Percentiles rank a stretch among this genome's conserved stretches.
Evolutionary conservation across 2,329 filamentous ascomycete species (phyloP).

Genomic region (Penicillium sp.): DNA sequence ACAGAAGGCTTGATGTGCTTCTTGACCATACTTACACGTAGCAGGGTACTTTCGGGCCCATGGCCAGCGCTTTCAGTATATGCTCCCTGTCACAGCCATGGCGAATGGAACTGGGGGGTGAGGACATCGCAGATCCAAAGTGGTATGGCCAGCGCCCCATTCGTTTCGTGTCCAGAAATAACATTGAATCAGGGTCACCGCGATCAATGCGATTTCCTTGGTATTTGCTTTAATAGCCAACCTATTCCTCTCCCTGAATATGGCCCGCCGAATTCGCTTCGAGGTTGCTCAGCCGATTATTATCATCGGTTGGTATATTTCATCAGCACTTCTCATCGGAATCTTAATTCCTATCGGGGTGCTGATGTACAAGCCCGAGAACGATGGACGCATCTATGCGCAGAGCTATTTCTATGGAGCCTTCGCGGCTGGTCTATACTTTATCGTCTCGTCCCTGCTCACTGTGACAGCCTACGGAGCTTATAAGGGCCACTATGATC

Average conservation of each 20-base stretch:
- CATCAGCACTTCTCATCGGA: conserved; percentile 58
- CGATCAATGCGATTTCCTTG: conserved; percentile 61
- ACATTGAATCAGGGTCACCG: conserved; percentile 49
- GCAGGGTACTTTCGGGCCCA: conserved; percentile 57
- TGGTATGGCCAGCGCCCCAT: conserved; percentile 45
- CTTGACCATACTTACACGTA: conserved; percentile 4
- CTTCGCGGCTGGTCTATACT: conserved; percentile 61
- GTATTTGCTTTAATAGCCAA: conserved; percentile 60
- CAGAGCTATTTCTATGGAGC: conserved; percentile 65
- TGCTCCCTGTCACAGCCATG: conserved; percentile 62
- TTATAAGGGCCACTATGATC: conserved; percentile 57
- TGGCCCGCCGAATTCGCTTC: conserved; percentile 61
- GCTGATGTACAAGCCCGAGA: conserved; percentile 43
- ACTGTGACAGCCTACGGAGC: conserved; percentile 61
- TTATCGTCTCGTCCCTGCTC: conserved; percentile 60
- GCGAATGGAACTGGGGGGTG: conserved; percentile 57
- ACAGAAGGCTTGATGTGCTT: conserved; percentile 22
- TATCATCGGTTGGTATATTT: conserved; percentile 62
- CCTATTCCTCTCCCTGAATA: conserved; percentile 60
- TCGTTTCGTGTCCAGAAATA: background rate
- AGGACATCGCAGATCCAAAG: conserved; percentile 56
- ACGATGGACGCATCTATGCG: conserved; percentile 52
- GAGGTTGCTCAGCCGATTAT: conserved; percentile 63
- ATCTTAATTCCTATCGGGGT: conserved; percentile 54
- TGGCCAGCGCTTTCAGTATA: conserved; percentile 60